These are phyloP conservation scores for Tolypocladium tundrense DNA, from an alignment of 2,329 filamentous ascomycete species.

Conservation along the genomic window DNA sequence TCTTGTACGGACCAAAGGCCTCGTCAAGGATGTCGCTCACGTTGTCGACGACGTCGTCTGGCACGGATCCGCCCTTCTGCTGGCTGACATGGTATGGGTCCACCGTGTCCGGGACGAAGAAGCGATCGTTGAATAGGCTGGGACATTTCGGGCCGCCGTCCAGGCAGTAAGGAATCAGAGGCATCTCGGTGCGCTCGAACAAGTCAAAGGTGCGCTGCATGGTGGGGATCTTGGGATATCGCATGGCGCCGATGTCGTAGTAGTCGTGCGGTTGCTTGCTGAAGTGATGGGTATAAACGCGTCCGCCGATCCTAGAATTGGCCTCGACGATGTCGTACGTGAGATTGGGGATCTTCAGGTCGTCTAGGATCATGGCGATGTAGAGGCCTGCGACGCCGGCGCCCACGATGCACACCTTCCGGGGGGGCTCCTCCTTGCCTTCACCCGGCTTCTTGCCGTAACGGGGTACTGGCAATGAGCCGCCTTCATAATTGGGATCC, in stretches of 20 bases:
- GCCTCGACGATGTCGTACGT: conserved; percentile 23
- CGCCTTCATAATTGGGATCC: not conserved
- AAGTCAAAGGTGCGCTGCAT: conserved; percentile 12
- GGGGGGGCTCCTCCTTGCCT: not conserved
- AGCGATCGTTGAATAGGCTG: conserved; percentile 7
- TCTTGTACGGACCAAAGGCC: conserved; percentile 2
- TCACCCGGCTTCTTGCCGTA: not conserved
- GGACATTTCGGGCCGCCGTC: not conserved
- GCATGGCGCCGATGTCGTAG: conserved; percentile 31
- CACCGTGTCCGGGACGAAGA: not conserved
- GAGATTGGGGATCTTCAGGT: conserved; percentile 13
- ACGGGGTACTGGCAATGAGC: not conserved
- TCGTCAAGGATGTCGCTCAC: conserved; percentile 1
- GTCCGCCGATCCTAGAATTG: conserved; percentile 19
- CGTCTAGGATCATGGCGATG: conserved; percentile 21
- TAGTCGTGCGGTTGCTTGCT: conserved; percentile 20
- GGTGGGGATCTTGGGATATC: conserved; percentile 21
- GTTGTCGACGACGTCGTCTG: conserved; percentile 6
- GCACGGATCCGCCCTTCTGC: conserved; percentile 3
- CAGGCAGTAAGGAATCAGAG: conserved; percentile 5
- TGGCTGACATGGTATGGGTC: conserved; percentile 6
- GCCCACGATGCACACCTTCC: conserved; percentile 22
- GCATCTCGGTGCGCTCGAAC: conserved; percentile 1
- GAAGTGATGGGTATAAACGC: conserved; percentile 24
- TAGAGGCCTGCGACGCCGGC: conserved; percentile 24